phyloP scores from a whole-genome alignment of 345 rosid genomes.

The Raphanus raphanistrum region DNA sequence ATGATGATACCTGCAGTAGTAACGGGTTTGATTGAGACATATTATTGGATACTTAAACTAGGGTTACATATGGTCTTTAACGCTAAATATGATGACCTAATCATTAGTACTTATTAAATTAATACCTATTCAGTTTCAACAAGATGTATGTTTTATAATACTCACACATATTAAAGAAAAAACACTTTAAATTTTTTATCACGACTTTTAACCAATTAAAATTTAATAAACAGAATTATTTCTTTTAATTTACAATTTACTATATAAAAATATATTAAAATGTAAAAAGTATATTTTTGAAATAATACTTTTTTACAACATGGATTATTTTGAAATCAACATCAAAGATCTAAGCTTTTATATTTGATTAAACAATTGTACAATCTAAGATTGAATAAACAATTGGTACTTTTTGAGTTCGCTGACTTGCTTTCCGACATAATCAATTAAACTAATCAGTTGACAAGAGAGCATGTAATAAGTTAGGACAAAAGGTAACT shows the following conservation, averaged over 20 bases:
- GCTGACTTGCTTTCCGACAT: neutral
- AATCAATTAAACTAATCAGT: slow-evolving; percentile 9
- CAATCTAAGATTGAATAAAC: neutral
- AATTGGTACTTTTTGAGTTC: neutral
- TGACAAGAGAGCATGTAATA: neutral
- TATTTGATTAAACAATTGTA: neutral
- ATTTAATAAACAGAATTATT: no score
- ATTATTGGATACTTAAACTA: neutral
- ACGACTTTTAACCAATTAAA: neutral
- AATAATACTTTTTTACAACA: no score
- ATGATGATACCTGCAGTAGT: slow-evolving; percentile 70
- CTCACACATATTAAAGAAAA: no score
- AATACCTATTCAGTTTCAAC: slow-evolving; percentile 6
- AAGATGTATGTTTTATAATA: neutral
- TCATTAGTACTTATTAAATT: slow-evolving; percentile 22
- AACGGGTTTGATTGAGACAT: neutral
- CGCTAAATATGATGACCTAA: neutral
- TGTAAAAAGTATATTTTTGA: no score
- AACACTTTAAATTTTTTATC: no score
- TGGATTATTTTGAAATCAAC: no score
- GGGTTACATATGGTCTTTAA: neutral
- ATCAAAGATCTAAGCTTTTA: neutral
- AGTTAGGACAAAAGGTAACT: slow-evolving; percentile 29
- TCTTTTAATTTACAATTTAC: no score
- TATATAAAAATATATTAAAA: no score